Evolutionary conservation across 805 yeast species (phyloP), one percentile per base, ranked within the genome.

Genomic region (Yarrowia porcina): DNA sequence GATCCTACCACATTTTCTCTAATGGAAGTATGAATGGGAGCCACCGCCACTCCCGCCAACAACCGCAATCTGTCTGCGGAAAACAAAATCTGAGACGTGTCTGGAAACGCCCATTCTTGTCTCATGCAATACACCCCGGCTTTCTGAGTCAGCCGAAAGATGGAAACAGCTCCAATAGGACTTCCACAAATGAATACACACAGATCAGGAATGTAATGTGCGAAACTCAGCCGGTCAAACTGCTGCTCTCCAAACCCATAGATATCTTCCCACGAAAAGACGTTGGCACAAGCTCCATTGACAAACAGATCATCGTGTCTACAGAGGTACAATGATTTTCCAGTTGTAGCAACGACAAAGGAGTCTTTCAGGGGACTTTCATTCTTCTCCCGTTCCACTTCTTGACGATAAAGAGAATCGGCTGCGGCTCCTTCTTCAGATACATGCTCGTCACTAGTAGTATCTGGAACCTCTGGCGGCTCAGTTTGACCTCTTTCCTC

Each of bases 271-370:
- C 77, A 68, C 17, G 75, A 75, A 67, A 81, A 83, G 1, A 82
- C 69, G 21, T 75, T 70, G 4, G 76, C 71, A 0, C 83, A 78
- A 1, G 82, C 76, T 4, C 82, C 77, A 66, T 76, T 79, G 68
- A 85, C 82, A 35, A 80, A 75, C 21, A 84, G 72, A 11, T 77
- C 74, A 56, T 80, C 79, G 0, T 75, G 74, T 25, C 79, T 72
- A 66, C 82, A 79, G 25, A 84, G 69, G 0, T 81, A 85, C 13
- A 80, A 65, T 44, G 75, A 73, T 27, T 73, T 67, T 5, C 77
- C 75, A 0, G 87, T 81, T 0, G 87, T 78, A 0, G 78, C 76
- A 9, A 82, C 60, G 8, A 80, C 66, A 54, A 76, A 77, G 41
- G 72, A 64, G 56, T 75, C 70, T 20, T 69, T 65, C 33, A 73